Evolutionary conservation across 768 basidiomycete genomes (phyloP).

Genomic region (Pholiota molesta): DNA sequence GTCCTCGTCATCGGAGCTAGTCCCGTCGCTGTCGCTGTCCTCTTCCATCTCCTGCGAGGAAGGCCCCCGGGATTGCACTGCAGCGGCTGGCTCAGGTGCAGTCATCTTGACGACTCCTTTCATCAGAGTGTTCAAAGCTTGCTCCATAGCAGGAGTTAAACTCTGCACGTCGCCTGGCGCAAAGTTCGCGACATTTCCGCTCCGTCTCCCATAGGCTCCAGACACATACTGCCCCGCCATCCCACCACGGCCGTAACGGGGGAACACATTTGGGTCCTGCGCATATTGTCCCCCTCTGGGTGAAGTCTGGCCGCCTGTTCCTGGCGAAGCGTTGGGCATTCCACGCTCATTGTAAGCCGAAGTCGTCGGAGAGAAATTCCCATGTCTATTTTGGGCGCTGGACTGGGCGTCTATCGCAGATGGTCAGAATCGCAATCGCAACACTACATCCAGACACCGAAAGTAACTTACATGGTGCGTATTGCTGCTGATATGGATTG

Average conservation of each 20-base stretch:
- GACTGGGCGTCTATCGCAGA: not conserved
- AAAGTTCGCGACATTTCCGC: not conserved
- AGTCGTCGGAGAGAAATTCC: not conserved
- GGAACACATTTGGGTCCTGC: not conserved
- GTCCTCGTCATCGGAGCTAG: not conserved
- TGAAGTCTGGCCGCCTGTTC: not conserved
- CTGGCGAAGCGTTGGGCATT: not conserved
- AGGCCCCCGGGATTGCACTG: not conserved
- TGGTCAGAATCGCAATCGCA: not conserved
- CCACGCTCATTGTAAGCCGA: not conserved
- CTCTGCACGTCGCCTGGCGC: not conserved
- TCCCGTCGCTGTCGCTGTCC: not conserved
- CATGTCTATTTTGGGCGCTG: not conserved
- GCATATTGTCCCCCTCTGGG: not conserved
- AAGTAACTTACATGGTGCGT: not conserved
- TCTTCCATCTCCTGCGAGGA: not conserved
- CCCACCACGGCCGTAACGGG: not conserved
- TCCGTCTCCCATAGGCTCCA: not conserved
- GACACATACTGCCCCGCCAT: not conserved
- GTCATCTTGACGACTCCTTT: not conserved
- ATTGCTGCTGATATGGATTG: not conserved
- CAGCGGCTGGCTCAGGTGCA: not conserved
- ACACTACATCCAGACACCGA: no score
- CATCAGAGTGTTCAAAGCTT: not conserved
- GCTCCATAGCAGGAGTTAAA: not conserved